These are phyloP conservation scores for Trypanosoma conorhini DNA, from an alignment of 208 protist species.

Conservation along the genomic window DNA sequence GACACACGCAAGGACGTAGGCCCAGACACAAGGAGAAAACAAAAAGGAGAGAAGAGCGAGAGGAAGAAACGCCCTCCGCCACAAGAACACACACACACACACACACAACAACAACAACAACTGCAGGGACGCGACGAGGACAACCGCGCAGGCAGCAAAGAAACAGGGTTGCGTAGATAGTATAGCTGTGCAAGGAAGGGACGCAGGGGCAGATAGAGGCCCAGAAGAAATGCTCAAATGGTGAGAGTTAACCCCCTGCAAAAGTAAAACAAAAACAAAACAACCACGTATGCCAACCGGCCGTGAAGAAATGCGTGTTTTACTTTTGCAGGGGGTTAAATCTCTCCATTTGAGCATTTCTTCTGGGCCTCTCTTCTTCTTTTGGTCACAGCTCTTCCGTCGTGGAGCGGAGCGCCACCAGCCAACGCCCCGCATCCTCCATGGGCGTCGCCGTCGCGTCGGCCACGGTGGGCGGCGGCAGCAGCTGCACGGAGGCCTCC, in stretches of 20 bases:
- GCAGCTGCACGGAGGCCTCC: constrained; percentile 24
- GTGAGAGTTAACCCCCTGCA: no score
- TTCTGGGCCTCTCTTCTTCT: background rate
- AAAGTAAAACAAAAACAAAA: no score
- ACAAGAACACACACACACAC: background rate
- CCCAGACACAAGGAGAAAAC: background rate
- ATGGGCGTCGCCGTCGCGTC: background rate
- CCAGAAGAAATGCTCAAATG: no score
- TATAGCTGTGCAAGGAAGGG: no score
- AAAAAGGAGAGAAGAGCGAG: background rate
- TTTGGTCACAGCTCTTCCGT: background rate
- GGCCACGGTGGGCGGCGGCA: constrained; percentile 9
- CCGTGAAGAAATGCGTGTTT: no score
- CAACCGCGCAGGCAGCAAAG: no score
- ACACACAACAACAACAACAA: no score
- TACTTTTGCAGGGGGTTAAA: no score
- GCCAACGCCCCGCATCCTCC: constrained; percentile 20
- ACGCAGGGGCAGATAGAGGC: no score
- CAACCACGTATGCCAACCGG: no score
- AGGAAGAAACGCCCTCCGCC: background rate
- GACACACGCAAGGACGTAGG: background rate
- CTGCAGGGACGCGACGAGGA: no score
- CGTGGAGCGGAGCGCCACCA: constrained; percentile 7
- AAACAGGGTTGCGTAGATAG: no score
- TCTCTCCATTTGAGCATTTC: background rate